Base-by-base conservation (phyloP, 129 eudicot genomes). In the Tanacetum coccineum region DNA sequence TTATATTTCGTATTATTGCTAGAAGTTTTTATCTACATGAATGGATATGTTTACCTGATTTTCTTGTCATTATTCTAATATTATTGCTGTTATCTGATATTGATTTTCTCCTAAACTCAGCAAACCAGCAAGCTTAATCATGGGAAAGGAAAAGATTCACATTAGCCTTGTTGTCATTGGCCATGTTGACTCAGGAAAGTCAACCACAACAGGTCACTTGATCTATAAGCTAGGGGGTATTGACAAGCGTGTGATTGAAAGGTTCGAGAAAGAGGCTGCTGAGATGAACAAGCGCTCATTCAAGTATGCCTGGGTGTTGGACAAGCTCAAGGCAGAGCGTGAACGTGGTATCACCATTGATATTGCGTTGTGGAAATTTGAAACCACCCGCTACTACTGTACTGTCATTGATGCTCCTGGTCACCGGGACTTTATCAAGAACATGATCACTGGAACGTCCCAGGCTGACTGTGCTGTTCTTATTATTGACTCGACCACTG, bases 291-390 rank as follows among this genome's bases (percentile, higher is more conserved):
- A 81, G 42, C 70, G 85, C 39, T 81, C 85, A 13, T 81, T 81
- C 70, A 81, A 81, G 73, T 81, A 81, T 19, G 86, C 82, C 3
- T 81, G 86, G 86, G 86, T 81, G 68, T 57, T 81, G 25, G 86
- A 81, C 74, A 81, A 81, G 44, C 82, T 81, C 40, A 81, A 81
- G 74, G 86, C 86, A 11, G 86, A 81, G 62, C 86, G 86, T 51
- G 86, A 81, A 50, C 86, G 86, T 77, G 86, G 86, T 59, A 81
- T 81, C 9, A 81, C 86, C 59, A 80, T 80, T 17, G 84, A 80
- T 55, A 80, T 80, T 25, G 84, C 84, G 4, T 67, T 80, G 78
- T 81, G 86, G 86, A 81, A 81, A 52, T 81, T 81, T 25, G 85
- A 81, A 42, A 81, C 85, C 59, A 80, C 68, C 6, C 53, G 53